phyloP scores from a whole-genome alignment of 139 green algal genomes.

The Haematococcus lacustris region DNA sequence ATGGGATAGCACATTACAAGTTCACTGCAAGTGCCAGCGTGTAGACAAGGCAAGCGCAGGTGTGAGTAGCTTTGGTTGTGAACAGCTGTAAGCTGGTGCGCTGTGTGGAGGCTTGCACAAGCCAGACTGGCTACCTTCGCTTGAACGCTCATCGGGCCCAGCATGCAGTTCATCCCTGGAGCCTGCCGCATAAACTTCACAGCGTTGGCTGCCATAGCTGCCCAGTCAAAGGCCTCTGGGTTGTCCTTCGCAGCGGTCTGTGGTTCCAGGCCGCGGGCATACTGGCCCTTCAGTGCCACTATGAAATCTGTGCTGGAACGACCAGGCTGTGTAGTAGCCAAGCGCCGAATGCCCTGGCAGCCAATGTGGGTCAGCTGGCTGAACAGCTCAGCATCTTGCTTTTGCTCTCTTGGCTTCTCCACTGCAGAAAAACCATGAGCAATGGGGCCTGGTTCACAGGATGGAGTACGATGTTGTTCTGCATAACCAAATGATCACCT shows the following conservation, averaged over 20 bases:
- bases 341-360: not conserved
- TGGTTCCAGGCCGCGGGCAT: constrained; percentile 11
- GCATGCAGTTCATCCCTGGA: constrained; percentile 37
- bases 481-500: not conserved
- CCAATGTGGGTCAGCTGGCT: not conserved
- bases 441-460: not conserved
- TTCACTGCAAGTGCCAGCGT: too few relatives aligned
- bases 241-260: constrained; percentile 10
- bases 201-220: constrained; percentile 20
- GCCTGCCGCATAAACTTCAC: constrained; percentile 20
- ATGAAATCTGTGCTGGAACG: constrained; percentile 18
- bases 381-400: not conserved
- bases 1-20: too few relatives aligned
- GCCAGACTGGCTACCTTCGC: constrained; percentile 24
- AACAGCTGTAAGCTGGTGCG: too few relatives aligned
- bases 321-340: constrained; percentile 5
- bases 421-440: not conserved
- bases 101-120: not conserved
- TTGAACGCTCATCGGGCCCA: constrained; percentile 38
- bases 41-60: too few relatives aligned
- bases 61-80: not conserved
- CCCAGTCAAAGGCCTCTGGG: constrained; percentile 49
- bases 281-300: not conserved
- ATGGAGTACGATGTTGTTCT: too few relatives aligned
- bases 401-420: not conserved